Conservation (phyloP, 371 early-diverging fungal genomes). For the Encephalitozoon romaleae region DNA sequence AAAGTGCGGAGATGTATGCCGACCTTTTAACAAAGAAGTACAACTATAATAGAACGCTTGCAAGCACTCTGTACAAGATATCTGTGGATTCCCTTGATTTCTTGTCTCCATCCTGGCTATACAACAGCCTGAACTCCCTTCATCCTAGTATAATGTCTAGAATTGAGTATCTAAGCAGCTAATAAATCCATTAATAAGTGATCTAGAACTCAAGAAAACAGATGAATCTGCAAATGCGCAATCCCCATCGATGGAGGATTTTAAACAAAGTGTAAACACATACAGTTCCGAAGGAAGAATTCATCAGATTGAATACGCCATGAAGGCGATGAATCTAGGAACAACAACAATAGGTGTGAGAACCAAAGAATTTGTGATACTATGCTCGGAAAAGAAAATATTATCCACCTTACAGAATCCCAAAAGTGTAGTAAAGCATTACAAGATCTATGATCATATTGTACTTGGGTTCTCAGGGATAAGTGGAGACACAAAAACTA, state of each 20-base stretch:
- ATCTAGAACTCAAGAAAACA: background rate
- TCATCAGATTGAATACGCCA: constrained; percentile 62
- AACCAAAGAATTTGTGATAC: constrained; percentile 50
- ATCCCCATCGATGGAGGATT: constrained; percentile 8
- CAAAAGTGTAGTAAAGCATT: constrained; percentile 57
- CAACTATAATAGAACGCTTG: constrained; percentile 48
- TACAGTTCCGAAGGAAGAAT: constrained; percentile 61
- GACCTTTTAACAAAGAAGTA: constrained; percentile 58
- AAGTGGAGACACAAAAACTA: constrained; percentile 58
- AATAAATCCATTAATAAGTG: background rate
- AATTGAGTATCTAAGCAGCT: constrained; percentile 56
- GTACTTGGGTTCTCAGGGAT: constrained; percentile 57
- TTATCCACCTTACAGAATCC: constrained; percentile 52
- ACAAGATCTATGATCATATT: constrained; percentile 56
- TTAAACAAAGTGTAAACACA: constrained; percentile 47
- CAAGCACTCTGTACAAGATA: constrained; percentile 54
- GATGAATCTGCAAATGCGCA: background rate
- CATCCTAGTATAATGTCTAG: constrained; percentile 59
- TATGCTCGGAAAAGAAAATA: constrained; percentile 61
- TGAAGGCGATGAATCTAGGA: constrained; percentile 61
- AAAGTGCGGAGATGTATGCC: constrained; percentile 58
- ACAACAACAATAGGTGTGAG: constrained; percentile 58
- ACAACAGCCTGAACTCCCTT: constrained; percentile 51
- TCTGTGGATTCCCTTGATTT: constrained; percentile 36
- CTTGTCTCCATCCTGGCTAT: constrained; percentile 51